Evolutionary conservation across 331 rosid species (phyloP), one percentile per base, ranked within the genome.

Genomic region (Phaseolus coccineus): DNA sequence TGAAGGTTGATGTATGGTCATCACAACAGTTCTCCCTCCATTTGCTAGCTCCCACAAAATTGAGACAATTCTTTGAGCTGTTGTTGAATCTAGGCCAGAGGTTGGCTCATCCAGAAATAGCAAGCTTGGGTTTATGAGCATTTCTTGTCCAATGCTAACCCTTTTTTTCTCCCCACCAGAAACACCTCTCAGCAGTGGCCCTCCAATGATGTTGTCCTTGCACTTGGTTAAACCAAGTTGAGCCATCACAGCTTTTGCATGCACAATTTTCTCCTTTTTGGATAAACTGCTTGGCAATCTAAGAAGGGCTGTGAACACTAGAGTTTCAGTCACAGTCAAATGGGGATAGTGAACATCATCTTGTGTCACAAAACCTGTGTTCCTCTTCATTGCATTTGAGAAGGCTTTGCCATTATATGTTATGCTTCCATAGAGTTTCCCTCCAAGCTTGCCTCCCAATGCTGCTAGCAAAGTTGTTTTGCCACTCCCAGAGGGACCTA

Each of bases 401-500:
- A 88, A 87, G 5, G 85, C 56, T 8, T 82, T 66, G 22, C 80
- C 85, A 35, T 87, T 91, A 85, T 91, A 91, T 27, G 91, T 79
- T 69, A 91, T 87, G 77, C 13, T 69, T 67, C 97, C 97, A 0
- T 24, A n/a, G 5, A 91, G 90, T 0, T 50, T 63, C 2, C 91
- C 88, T 6, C 80, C 74, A 7, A 88, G 84, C 14, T 91, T 62
- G 3, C 97, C 91, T 0, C 94, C 97, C 8, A 92, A 3, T 3
- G 97, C 91, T 0, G 90, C 83, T 9, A 90, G 80, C 3, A 92
- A 80, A 0, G 97, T 90, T 2, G 97, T 92, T 77, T 92, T 90
- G 67, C 97, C 97, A 22, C 93, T 87, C 4, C 97, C 97, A 0
- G 97, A 92, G 6, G 97, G 97, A 46, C 97, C 97, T 11, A 90